Evolutionary conservation across 352 stramenopile genomes (phyloP).

Genomic region (Plasmopara viticola): DNA sequence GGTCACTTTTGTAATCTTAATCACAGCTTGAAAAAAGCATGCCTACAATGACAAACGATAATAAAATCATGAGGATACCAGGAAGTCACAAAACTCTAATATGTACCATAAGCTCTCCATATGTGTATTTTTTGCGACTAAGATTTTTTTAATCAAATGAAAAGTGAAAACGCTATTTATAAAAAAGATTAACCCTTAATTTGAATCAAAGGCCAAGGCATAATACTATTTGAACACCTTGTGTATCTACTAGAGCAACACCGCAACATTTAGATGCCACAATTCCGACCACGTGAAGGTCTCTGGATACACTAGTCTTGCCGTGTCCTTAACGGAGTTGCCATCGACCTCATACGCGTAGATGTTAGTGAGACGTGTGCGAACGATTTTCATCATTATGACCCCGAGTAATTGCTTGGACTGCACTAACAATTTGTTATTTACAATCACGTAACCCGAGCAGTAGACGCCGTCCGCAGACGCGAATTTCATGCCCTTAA

Average conservation of each 20-base stretch:
- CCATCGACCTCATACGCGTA: conserved; percentile 11
- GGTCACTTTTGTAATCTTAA: too few species aligned
- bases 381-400: conserved; percentile 7
- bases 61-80: too few species aligned
- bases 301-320: conserved; percentile 7
- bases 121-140: too few species aligned
- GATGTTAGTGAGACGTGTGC: conserved; percentile 4
- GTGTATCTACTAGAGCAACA: conserved; percentile 2
- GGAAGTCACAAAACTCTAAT: too few species aligned
- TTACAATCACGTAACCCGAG: conserved; percentile 12
- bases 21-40: too few species aligned
- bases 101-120: too few species aligned
- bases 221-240: too few species aligned
- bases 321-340: conserved; percentile 6
- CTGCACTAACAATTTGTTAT: conserved; percentile 6
- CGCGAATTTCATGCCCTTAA: conserved; percentile 11
- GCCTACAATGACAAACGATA: too few species aligned
- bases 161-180: too few species aligned
- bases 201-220: too few species aligned
- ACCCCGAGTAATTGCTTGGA: conserved; percentile 4
- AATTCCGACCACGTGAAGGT: conserved; percentile 10
- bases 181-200: too few species aligned
- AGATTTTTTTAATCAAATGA: too few species aligned
- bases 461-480: conserved; percentile 11
- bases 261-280: conserved; percentile 3